Conservation (phyloP, 352 stramenopile genomes). For the Phytopythium cucurbitacearum region DNA sequence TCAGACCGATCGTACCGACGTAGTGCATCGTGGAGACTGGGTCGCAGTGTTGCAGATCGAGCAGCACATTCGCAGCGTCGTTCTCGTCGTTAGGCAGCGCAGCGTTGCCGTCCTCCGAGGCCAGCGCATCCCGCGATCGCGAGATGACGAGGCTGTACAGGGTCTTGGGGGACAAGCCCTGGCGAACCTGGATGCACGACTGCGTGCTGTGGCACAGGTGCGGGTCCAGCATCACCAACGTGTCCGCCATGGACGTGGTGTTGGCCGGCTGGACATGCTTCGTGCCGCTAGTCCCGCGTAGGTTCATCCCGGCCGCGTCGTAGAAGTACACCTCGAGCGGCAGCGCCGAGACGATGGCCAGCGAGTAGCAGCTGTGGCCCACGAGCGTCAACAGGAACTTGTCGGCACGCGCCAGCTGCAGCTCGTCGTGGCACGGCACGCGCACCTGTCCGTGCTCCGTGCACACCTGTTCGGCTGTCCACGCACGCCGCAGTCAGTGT, state of each 20-base stretch:
- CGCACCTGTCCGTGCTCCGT: slow-evolving; percentile 37
- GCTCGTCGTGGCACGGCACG: slow-evolving; percentile 45
- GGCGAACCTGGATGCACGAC: slow-evolving; percentile 26
- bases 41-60: slow-evolving; percentile 40
- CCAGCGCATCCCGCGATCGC: slow-evolving; percentile 16
- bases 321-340: slow-evolving; percentile 57
- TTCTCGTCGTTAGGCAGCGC: too few species aligned
- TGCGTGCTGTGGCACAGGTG: slow-evolving; percentile 23
- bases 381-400: slow-evolving; percentile 53
- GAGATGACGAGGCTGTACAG: slow-evolving; percentile 47
- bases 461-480: slow-evolving; percentile 15
- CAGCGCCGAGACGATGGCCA: slow-evolving; percentile 27
- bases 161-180: slow-evolving; percentile 25
- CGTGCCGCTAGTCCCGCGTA: slow-evolving; percentile 10
- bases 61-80: slow-evolving; percentile 9
- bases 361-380: slow-evolving; percentile 48
- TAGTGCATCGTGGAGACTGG: slow-evolving; percentile 31
- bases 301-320: slow-evolving; percentile 20
- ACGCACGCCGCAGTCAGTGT: too few species aligned
- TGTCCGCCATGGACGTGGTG: background rate
- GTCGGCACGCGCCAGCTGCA: slow-evolving; percentile 33
- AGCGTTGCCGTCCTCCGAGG: background rate
- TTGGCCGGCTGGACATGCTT: slow-evolving; percentile 9
- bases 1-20: slow-evolving; percentile 33
- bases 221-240: background rate